A percentile compares a stretch with the other conserved stretches of the same genome.
phyloP scores from a whole-genome alignment of 1,139 yeast species.

The Sugiyamaella xylanicola region DNA sequence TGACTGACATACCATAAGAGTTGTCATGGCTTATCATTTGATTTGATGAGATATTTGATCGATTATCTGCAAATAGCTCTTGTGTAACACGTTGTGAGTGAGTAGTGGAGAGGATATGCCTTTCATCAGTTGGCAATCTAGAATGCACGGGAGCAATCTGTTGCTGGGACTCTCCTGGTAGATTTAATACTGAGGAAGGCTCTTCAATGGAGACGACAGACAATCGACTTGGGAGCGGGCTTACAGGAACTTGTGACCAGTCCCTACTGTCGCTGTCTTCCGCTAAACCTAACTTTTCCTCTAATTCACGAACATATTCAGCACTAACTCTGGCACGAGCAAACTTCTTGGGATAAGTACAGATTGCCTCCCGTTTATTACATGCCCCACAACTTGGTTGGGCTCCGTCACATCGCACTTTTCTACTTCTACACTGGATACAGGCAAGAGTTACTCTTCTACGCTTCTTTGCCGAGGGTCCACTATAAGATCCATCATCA shows the following conservation, averaged over 20 bases:
- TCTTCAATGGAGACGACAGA: neutral
- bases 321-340: conserved; percentile 23
- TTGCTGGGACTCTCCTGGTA: neutral
- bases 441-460: conserved; percentile 26
- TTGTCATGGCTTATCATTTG: too few species aligned
- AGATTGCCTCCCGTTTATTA: conserved; percentile 17
- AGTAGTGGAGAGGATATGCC: too few species aligned
- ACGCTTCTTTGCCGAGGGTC: conserved; percentile 7
- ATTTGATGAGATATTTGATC: too few species aligned
- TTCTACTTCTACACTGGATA: conserved; percentile 28
- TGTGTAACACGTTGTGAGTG: too few species aligned
- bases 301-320: conserved; percentile 27
- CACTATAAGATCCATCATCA: conserved; percentile 1
- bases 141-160: too few species aligned
- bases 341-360: conserved; percentile 22
- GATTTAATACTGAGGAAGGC: neutral
- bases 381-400: conserved; percentile 29
- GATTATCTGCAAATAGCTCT: neutral
- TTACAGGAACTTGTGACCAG: neutral
- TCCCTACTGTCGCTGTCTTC: neutral
- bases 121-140: too few species aligned
- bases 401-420: conserved; percentile 29
- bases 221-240: neutral
- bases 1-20: too few species aligned
- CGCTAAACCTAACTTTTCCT: conserved; percentile 19